A percentile compares a stretch with the other conserved stretches of the same genome.
Evolutionary conservation across 106 monocot species (phyloP).

Genomic region (Dendrobium catenatum): DNA sequence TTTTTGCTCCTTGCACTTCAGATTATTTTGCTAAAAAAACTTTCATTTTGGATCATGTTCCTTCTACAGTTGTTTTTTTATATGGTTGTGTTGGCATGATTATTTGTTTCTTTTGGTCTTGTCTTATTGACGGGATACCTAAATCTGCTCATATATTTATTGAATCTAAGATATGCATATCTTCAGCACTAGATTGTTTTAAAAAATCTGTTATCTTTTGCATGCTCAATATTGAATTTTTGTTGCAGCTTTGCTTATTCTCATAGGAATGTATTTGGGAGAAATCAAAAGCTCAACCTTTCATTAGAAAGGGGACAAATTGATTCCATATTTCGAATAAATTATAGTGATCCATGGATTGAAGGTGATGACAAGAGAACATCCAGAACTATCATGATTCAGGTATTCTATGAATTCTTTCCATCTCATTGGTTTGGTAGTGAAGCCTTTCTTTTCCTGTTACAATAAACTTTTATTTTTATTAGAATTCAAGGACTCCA

Average conservation of each 20-base stretch:
- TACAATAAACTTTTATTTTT: conserved; percentile 7
- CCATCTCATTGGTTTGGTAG: background rate
- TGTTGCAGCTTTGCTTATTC: conserved; percentile 97
- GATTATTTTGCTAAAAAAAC: background rate
- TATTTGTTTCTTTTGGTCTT: background rate
- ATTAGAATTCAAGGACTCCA: conserved; percentile 89
- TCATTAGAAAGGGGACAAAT: conserved; percentile 95
- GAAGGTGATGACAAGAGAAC: conserved; percentile 95
- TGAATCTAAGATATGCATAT: background rate
- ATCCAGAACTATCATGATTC: conserved; percentile 83
- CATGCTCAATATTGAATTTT: conserved; percentile 13
- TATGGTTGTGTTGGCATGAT: background rate
- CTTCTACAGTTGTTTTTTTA: background rate
- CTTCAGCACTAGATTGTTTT: background rate
- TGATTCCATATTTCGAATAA: conserved; percentile 92
- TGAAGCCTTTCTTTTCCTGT: conserved; percentile 5
- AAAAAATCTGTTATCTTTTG: background rate
- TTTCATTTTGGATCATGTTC: background rate
- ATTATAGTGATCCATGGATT: conserved; percentile 98
- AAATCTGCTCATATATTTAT: conserved; percentile 1
- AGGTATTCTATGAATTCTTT: conserved; percentile 33
- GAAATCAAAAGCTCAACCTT: conserved; percentile 93
- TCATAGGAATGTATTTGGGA: conserved; percentile 96
- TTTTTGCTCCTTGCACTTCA: background rate
- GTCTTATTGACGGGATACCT: background rate